These are phyloP conservation scores for Blastocystis sp. DNA, from an alignment of 352 stramenopile genomes.

Conservation along the genomic window DNA sequence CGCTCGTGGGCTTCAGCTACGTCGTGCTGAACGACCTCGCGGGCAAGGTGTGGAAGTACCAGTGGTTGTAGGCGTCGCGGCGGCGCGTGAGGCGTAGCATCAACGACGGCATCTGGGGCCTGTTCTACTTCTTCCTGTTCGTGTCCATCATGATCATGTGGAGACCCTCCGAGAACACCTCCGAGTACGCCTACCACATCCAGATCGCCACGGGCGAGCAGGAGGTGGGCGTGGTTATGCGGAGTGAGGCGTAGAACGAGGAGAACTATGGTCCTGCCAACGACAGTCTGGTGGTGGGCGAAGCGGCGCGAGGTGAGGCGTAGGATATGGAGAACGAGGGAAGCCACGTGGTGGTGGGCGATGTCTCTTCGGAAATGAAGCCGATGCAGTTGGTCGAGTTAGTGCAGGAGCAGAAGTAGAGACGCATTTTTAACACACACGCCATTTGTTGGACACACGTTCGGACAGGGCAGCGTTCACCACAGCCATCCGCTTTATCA, in stretches of 20 bases:
- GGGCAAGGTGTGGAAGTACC: conserved; percentile 46
- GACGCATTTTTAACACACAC: background rate
- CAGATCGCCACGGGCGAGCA: conserved; percentile 57
- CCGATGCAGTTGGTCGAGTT: conserved; percentile 47
- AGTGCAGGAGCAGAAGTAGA: conserved; percentile 15
- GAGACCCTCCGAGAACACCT: conserved; percentile 45
- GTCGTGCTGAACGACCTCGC: conserved; percentile 6
- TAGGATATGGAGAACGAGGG: conserved; percentile 44
- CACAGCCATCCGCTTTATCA: conserved; percentile 35
- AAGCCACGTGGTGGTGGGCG: conserved; percentile 16
- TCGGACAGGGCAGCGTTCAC: background rate
- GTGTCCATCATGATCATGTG: conserved; percentile 65
- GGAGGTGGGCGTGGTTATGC: background rate
- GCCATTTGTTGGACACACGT: conserved; percentile 20
- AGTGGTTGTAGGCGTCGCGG: conserved; percentile 46
- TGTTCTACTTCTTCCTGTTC: conserved; percentile 67
- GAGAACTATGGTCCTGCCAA: background rate
- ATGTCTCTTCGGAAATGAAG: conserved; percentile 49
- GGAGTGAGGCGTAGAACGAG: background rate
- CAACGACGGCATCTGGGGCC: conserved; percentile 54
- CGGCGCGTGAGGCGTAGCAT: conserved; percentile 27
- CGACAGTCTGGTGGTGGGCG: conserved; percentile 1
- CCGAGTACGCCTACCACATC: conserved; percentile 60
- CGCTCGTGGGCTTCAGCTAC: background rate
- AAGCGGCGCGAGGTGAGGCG: background rate